A percentile compares a stretch with the other conserved stretches of the same genome.
Conservation (phyloP, 1,284 basidiomycete species). For the Trametes polyzona region DNA sequence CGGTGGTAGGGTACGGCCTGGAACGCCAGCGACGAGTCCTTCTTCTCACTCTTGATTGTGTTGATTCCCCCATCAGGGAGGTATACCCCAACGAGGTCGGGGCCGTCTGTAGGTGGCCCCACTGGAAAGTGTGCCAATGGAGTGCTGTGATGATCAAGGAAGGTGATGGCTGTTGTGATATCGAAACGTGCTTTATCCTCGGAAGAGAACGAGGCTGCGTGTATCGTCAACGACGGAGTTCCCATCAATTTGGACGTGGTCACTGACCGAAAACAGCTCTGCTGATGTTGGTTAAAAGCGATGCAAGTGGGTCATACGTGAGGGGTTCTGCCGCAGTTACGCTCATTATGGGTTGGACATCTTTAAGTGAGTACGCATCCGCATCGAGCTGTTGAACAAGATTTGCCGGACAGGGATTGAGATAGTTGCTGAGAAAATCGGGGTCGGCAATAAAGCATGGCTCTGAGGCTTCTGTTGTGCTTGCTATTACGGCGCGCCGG, state of each 20-base stretch:
- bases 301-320: not conserved
- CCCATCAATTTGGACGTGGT: too few species aligned
- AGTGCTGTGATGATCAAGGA: constrained; percentile 6
- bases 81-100: constrained; percentile 4
- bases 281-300: constrained; percentile 7
- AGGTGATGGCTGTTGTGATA: not conserved
- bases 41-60: too few species aligned
- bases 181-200: too few species aligned
- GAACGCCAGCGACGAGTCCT: not conserved
- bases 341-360: not conserved
- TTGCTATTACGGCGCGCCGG: not conserved
- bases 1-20: constrained; percentile 7
- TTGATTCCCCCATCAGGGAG: too few species aligned
- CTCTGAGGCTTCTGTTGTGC: not conserved
- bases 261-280: constrained; percentile 4
- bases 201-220: not conserved
- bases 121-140: constrained; percentile 2
- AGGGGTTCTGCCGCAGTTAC: not conserved
- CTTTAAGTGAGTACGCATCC: not conserved
- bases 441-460: not conserved
- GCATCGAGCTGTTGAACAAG: not conserved
- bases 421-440: not conserved
- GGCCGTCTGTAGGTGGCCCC: not conserved
- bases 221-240: not conserved
- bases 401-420: not conserved